Base-by-base conservation (phyloP, 2,329 filamentous ascomycete genomes). In the Aurifilum marmelostoma region DNA sequence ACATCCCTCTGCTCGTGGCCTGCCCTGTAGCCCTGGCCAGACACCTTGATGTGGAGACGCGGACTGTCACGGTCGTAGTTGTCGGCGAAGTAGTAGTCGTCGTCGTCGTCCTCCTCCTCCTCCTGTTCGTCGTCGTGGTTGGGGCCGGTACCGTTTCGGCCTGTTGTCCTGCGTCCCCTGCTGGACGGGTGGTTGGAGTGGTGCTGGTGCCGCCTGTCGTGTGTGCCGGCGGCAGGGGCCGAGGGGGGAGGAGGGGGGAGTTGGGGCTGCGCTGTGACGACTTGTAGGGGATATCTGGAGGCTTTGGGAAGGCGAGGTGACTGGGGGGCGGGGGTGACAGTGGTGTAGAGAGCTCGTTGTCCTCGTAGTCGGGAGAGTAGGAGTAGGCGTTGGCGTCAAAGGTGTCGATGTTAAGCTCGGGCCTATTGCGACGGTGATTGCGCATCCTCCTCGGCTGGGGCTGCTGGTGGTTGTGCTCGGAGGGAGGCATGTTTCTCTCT, bases 381-480 rank as follows among this genome's bases (percentile, higher is more conserved):
- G 54, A 27, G 41, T 60, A 63, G 54, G 58, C 62, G 41, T 63
- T 68, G 29, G 66, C 54, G n/a, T 59, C 59, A 39, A 67, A 52
- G 39, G 76, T 79, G 69, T 79, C 78, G 69, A 80, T 76, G 73
- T 77, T 80, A 65, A 80, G 75, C 67, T 81, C 78, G 50, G 80
- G 79, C 39, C 77, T 78, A 47, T 76, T 76, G 65, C 76, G 74
- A 65, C 75, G 75, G 62, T 56, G 65, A 16, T 67, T 60, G 29
- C 47, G 41, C n/a, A 37, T 52, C 24, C 27, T 39, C 39, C 56
- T 52, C 32, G 43, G 43, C 65, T 62, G 56, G 37, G 58, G 14
- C 27, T 61, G 65, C n/a, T 56, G 52, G 32, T 34, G 34, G 34
- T 34, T 4, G 34, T 56, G 16, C 12, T 43, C 63, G 14, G 61